Conservation (phyloP, 2,329 filamentous ascomycete species). For the Cercospora beticola region DNA sequence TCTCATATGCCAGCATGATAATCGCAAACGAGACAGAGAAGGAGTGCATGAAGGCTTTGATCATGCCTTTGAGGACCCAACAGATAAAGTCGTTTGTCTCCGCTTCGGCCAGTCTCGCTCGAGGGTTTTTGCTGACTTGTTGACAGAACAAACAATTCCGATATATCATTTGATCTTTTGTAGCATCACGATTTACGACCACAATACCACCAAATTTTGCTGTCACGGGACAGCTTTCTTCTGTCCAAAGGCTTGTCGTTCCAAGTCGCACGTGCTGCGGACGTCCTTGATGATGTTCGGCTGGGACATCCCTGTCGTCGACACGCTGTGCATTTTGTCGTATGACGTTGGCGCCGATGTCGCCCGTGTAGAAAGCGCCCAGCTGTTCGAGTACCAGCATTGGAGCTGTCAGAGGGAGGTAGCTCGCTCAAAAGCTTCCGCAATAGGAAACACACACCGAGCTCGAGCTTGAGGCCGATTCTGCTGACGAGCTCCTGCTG, state of each 20-base stretch:
- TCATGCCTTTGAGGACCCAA: constrained; percentile 54
- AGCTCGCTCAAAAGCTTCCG: background rate
- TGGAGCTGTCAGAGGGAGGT: background rate
- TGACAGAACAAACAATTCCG: constrained; percentile 34
- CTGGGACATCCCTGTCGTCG: background rate
- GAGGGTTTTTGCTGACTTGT: constrained; percentile 46
- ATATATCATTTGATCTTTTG: constrained; percentile 12
- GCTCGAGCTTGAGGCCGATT: background rate
- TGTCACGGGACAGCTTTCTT: background rate
- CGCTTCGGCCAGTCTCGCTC: background rate
- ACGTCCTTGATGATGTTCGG: background rate
- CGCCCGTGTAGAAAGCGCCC: background rate
- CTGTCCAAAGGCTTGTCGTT: background rate
- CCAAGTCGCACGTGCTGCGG: background rate
- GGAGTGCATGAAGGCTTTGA: constrained; percentile 51
- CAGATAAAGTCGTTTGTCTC: constrained; percentile 40
- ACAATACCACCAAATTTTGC: background rate
- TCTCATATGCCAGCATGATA: constrained; percentile 46
- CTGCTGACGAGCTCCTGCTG: background rate
- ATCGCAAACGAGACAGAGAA: constrained; percentile 44
- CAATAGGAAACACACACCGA: background rate
- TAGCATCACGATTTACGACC: background rate
- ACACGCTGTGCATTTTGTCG: background rate
- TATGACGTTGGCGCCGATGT: background rate
- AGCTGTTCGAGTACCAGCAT: background rate